Percentiles rank a stretch among this genome's conserved stretches.
Evolutionary conservation across 1,139 yeast species (phyloP).

Genomic region (Scheffersomyces segobiensis): DNA sequence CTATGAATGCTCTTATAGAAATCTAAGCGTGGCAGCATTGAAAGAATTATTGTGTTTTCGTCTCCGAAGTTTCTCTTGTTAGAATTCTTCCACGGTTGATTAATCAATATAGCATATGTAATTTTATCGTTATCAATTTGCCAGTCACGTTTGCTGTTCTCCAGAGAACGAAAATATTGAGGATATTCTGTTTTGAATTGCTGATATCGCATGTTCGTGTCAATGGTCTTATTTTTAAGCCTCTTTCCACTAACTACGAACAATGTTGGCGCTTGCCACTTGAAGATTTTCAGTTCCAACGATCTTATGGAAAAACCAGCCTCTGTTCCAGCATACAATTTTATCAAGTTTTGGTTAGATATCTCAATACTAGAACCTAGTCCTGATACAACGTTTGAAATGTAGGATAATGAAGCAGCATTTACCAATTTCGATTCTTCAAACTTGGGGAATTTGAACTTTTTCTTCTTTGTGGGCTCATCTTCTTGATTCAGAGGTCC

Average conservation of each 20-base stretch:
- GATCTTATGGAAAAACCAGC: constrained; percentile 88
- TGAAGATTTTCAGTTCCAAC: constrained; percentile 77
- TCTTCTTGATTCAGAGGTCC: background rate
- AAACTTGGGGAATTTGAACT: constrained; percentile 14
- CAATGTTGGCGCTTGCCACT: constrained; percentile 88
- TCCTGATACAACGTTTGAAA: constrained; percentile 33
- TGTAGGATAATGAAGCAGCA: constrained; percentile 39
- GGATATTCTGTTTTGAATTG: constrained; percentile 57
- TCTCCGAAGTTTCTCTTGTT: constrained; percentile 76
- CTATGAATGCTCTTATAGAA: constrained; percentile 43
- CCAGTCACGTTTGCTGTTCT: constrained; percentile 32
- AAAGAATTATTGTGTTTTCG: constrained; percentile 52
- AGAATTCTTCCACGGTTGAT: constrained; percentile 75
- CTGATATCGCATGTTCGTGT: constrained; percentile 49
- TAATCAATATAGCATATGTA: constrained; percentile 61
- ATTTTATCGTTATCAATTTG: constrained; percentile 42
- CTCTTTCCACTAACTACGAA: constrained; percentile 67
- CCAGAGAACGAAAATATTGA: constrained; percentile 35
- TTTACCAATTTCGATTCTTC: constrained; percentile 42
- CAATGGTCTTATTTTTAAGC: constrained; percentile 39
- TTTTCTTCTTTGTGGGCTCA: constrained; percentile 2
- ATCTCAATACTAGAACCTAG: constrained; percentile 20
- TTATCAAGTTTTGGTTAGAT: constrained; percentile 48
- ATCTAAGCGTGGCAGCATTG: constrained; percentile 66
- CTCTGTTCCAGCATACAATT: constrained; percentile 70